Evolutionary conservation across 2,329 filamentous ascomycete species (phyloP).

Genomic region (Curvularia eragrostidis): DNA sequence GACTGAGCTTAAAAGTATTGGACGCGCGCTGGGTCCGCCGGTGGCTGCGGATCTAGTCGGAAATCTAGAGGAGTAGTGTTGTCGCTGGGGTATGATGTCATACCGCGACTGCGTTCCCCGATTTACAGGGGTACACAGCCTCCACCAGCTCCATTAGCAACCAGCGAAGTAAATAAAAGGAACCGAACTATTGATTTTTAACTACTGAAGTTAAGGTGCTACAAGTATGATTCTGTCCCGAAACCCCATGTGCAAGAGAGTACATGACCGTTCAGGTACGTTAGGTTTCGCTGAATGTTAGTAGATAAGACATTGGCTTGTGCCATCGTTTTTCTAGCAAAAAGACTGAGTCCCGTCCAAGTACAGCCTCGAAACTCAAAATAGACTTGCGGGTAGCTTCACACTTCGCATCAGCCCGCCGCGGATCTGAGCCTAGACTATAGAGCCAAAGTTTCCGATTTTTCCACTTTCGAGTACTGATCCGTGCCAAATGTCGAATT

Average conservation of each 20-base stretch:
- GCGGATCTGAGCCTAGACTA: slow-evolving; percentile 9
- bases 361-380: not conserved
- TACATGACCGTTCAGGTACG: not conserved
- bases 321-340: too few species aligned
- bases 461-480: slow-evolving; percentile 53
- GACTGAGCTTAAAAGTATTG: slow-evolving; percentile 1
- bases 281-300: not conserved
- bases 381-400: not conserved
- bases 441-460: slow-evolving; percentile 14
- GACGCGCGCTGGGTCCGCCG: slow-evolving; percentile 1
- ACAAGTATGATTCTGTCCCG: not conserved
- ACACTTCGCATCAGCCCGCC: not conserved
- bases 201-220: not conserved
- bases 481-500: slow-evolving; percentile 68
- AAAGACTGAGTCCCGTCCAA: not conserved
- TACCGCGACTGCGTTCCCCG: not conserved
- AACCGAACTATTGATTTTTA: not conserved
- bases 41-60: slow-evolving; percentile 12
- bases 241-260: not conserved
- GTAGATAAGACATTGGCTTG: not conserved
- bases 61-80: slow-evolving; percentile 10
- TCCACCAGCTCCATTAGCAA: not conserved
- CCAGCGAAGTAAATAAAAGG: not conserved
- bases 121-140: not conserved
- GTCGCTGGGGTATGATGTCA: slow-evolving; percentile 18